Percentiles rank a stretch among this genome's conserved stretches.
phyloP scores from a whole-genome alignment of 2,329 filamentous ascomycete genomes.

The Aureobasidium sp. region DNA sequence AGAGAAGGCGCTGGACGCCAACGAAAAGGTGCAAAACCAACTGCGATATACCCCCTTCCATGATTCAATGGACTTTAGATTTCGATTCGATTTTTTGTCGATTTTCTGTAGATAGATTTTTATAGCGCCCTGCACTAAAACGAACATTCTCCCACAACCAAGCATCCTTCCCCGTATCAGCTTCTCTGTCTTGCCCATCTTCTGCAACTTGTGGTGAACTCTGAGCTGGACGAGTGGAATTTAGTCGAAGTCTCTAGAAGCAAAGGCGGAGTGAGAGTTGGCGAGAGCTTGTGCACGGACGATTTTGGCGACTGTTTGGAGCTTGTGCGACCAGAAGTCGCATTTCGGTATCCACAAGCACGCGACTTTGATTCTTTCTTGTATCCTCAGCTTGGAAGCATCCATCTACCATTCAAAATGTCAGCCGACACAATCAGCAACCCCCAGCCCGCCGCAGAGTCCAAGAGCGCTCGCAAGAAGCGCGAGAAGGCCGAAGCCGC shows the following conservation, averaged over 20 bases:
- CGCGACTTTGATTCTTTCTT: conserved; percentile 3
- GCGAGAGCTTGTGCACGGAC: neutral
- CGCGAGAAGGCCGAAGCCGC: conserved; percentile 37
- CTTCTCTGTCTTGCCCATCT: neutral
- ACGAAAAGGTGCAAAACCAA: neutral
- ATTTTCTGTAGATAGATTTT: conserved; percentile 6
- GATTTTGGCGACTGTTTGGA: neutral
- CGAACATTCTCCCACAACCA: neutral
- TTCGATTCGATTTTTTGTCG: conserved; percentile 11
- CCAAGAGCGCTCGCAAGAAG: conserved; percentile 46
- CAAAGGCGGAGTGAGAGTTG: neutral
- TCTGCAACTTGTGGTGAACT: too few species aligned
- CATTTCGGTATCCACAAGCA: conserved; percentile 1
- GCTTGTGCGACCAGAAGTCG: neutral
- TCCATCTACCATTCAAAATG: conserved; percentile 38
- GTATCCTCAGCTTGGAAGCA: neutral
- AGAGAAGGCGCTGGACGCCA: conserved; percentile 10
- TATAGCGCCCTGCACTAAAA: neutral
- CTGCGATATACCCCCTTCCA: conserved; percentile 9
- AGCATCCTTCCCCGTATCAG: neutral
- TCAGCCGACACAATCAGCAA: conserved; percentile 55
- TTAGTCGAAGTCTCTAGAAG: neutral
- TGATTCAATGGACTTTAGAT: conserved; percentile 11
- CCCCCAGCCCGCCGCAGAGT: conserved; percentile 50
- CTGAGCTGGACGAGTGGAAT: too few species aligned